Base-by-base conservation (phyloP, 495 filamentous ascomycete species). In the Neurospora sp. region DNA sequence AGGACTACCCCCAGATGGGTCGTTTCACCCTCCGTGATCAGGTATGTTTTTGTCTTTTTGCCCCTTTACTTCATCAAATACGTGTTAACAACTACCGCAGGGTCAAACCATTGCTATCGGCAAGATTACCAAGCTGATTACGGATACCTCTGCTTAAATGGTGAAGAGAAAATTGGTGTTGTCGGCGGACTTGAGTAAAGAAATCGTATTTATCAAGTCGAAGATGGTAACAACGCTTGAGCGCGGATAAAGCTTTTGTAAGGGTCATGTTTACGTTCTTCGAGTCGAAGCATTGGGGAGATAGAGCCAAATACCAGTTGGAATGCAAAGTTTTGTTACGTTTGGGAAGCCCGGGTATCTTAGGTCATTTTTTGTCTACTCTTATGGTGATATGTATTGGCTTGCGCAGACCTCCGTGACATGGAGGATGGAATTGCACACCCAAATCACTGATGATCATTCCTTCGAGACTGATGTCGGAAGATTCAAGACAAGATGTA, bases 21-120 rank as follows among this genome's bases (percentile, higher is more conserved):
- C 90, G 95, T 40, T 98, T 98, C 83, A 98, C 96, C 5, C 86
- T 99, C 72, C 87, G 96, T 85, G 95, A 98, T 78, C 94, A 97
- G 86, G 94, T 96, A 81, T 74, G 76, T 74, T 42, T 73, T 38
- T 41, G 2, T 38, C 76, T 73, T 42, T 72, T 40, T 39, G 1
- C 35, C 45, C 39, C 16, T 38, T 40, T 35, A 69, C 65, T 38
- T 40, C 76, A 77, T 73, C 80, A 69, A 53, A 22, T 20, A 1
- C 69, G 72, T 71, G 78, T 75, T 76, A 75, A 77, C 38, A 27
- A 5, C 10, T 8, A 31, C 14, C 70, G 73, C 73, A 94, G 92
- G 94, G 94, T 71, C 93, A 97, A 93, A 97, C 94, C 4, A 94
- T 97, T 82, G 94, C 94, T 53, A 97, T 97, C 81, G 94, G 94